Evolutionary conservation across 2,329 filamentous ascomycete genomes (phyloP).

Genomic region (Capronia epimyces): DNA sequence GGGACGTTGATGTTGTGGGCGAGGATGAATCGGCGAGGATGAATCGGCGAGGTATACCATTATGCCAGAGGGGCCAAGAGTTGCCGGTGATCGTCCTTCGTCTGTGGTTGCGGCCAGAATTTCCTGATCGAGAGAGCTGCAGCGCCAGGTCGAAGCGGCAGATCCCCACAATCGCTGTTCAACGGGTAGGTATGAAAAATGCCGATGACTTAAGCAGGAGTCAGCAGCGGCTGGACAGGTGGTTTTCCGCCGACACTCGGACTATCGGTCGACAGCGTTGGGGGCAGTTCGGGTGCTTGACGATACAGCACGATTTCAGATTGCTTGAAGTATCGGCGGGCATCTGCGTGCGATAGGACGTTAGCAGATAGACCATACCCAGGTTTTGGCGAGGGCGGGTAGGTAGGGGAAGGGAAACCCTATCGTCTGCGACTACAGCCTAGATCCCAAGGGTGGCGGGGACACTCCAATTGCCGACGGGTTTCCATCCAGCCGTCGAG

Average conservation of each 20-base stretch:
- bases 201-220: constrained; percentile 24
- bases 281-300: constrained; percentile 51
- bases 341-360: constrained; percentile 51
- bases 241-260: constrained; percentile 27
- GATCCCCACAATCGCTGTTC: background rate
- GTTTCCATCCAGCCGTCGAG: background rate
- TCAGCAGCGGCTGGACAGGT: constrained; percentile 21
- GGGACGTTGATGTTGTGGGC: too few relatives aligned
- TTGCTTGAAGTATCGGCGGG: constrained; percentile 96
- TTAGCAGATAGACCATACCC: background rate
- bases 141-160: background rate
- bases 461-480: constrained; percentile 34
- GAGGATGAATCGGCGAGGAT: too few relatives aligned
- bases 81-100: too few relatives aligned
- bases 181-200: background rate
- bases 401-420: too few relatives aligned
- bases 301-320: constrained; percentile 96
- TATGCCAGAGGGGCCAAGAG: too few relatives aligned
- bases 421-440: too few relatives aligned
- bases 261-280: constrained; percentile 25
- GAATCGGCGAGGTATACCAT: background rate
- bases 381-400: background rate
- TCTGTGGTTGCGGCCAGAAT: background rate
- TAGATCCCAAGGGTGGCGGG: constrained; percentile 3
- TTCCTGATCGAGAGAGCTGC: background rate